Evolutionary conservation across 352 stramenopile genomes (phyloP), one percentile per base, ranked within the genome.

Genomic region (Phytophthora podocarpi): DNA sequence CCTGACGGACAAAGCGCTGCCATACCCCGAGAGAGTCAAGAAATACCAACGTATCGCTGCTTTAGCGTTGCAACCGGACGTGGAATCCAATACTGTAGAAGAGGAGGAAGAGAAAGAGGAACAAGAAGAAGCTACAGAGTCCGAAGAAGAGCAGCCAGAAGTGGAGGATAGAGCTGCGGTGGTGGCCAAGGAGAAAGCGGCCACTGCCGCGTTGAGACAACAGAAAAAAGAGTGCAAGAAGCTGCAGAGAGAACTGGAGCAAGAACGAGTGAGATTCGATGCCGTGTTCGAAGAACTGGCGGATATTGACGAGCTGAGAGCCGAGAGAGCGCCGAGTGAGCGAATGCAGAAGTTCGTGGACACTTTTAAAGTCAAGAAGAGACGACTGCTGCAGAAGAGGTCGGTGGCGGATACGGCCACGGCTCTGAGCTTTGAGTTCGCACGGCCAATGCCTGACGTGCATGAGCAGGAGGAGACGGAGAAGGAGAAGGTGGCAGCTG

Each of bases 401-500:
- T 90, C 81, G 31, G 41, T 66, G 32, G 71, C 73, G 1, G 72
- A 90, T 47, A 93, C 81, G 2, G 59, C 72, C 16, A 87, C 81
- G 28, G 55, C 76, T 0, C 51, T 77, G 57, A 74, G 75, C 70
- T 93, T 90, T 72, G 76, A 80, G 27, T 93, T 91, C 62, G 83
- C 83, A 26, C 53, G 81, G 4, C 65, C 65, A 7, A 41, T 66
- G 23, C 63, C 50, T 2, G 42, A 68, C 15, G 28, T 49, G 2
- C 34, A 54, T 30, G 36, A 58, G 9, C 26, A 71, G 6, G 42
- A 62, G 11, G 30, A 59, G 13, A 28, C 16, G 51, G 27, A 47
- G 12, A 35, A 37, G 23, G 39, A 54, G 28, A 56, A 43, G 0
- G 10, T 18, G 27, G 39, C 43, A 1, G 30, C 16, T 5, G 21